Evolutionary conservation across 2,329 filamentous ascomycete genomes (phyloP).

Genomic region (Tricladium varicosporioides): DNA sequence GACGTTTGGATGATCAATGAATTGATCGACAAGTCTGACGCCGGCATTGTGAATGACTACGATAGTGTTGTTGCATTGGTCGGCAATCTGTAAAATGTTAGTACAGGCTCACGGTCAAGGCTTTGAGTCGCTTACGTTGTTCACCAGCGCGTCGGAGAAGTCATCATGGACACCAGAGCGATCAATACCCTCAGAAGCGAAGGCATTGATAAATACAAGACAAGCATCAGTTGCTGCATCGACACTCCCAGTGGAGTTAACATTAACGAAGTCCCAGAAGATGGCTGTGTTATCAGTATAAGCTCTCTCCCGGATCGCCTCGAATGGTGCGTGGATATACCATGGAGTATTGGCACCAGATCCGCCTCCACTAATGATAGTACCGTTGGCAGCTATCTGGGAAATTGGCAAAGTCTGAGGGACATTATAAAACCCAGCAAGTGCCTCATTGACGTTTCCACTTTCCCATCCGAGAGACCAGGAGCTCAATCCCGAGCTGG

Average conservation of each 20-base stretch:
- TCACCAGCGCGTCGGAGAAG: conserved; percentile 51
- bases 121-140: conserved; percentile 36
- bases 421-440: conserved; percentile 1
- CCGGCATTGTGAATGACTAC: conserved; percentile 65
- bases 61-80: conserved; percentile 58
- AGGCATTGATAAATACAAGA: conserved; percentile 64
- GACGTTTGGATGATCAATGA: conserved; percentile 73
- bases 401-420: neutral
- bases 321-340: conserved; percentile 52
- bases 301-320: conserved; percentile 51
- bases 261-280: conserved; percentile 56
- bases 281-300: conserved; percentile 55
- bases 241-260: conserved; percentile 43
- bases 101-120: conserved; percentile 37
- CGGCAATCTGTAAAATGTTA: conserved; percentile 33
- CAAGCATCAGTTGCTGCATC: conserved; percentile 58
- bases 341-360: conserved; percentile 48
- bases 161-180: conserved; percentile 62
- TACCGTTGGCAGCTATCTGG: conserved; percentile 47
- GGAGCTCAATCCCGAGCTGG: neutral
- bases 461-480: neutral
- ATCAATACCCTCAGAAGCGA: conserved; percentile 71
- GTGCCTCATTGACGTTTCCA: neutral
- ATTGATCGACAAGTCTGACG: conserved; percentile 57
- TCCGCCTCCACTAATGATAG: conserved; percentile 43